phyloP scores from a whole-genome alignment of 1,139 yeast species.

The Geotrichum cucujoidarum region DNA sequence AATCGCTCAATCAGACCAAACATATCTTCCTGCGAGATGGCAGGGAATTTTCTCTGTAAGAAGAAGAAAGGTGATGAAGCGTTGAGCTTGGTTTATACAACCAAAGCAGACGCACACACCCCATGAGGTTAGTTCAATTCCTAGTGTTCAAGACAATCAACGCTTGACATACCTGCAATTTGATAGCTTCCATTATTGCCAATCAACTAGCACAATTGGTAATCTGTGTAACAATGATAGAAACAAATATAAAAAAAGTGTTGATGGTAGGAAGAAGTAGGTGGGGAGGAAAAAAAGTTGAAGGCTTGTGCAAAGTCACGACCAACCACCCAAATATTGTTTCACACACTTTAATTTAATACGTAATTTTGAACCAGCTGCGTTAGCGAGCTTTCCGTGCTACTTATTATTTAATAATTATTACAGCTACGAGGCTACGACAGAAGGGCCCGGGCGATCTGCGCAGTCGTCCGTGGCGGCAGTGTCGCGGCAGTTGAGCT shows the following conservation, averaged over 20 bases:
- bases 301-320: neutral
- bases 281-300: neutral
- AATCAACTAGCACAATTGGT: neutral
- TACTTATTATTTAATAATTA: too few relatives aligned
- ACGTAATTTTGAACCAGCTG: too few relatives aligned
- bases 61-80: neutral
- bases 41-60: slow-evolving; percentile 71
- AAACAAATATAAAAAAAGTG: neutral
- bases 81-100: too few relatives aligned
- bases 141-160: neutral
- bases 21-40: slow-evolving; percentile 77
- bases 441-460: too few relatives aligned
- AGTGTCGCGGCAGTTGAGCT: too few relatives aligned
- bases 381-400: too few relatives aligned
- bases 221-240: too few relatives aligned
- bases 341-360: too few relatives aligned
- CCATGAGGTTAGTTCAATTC: neutral
- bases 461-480: too few relatives aligned
- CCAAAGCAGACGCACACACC: too few relatives aligned
- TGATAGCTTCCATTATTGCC: slow-evolving; percentile 45
- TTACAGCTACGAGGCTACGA: too few relatives aligned
- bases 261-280: slow-evolving; percentile 1
- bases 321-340: neutral
- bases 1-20: slow-evolving; percentile 79
- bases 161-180: slow-evolving; percentile 34